Base-by-base conservation (phyloP, 805 yeast genomes). In the Lachancea dasiensis region DNA sequence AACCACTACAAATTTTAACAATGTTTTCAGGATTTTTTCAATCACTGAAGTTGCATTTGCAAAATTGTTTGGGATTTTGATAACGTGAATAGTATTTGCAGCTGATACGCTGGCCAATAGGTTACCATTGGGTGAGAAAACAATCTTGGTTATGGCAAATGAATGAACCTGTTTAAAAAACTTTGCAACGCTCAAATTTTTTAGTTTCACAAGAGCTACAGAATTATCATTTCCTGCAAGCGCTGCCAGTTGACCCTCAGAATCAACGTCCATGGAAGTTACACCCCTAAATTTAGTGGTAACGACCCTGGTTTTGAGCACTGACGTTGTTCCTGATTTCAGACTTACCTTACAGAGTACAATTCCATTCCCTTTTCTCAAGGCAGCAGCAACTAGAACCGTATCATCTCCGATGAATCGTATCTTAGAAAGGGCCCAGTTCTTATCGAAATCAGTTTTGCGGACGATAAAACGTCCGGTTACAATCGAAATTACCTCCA, bases 101-200 rank as follows among this genome's bases (percentile, higher is more conserved):
- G 89, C 94, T 23, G 90, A 80, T 0, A 77, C 80, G 16, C 86
- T 73, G 3, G 86, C 90, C 34, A 86, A 61, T 39, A 69, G 69
- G 35, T 72, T 62, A 6, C 89, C 86, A 53, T 76, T 69, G 10
- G 83, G 80, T 4, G 86, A 79, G 43, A 86, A 79, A 2, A 75
- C 65, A 7, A 85, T 75, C 30, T 73, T 70, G 0, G 96, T 86
- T 36, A 86, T 78, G 18, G 94, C 86, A 57, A 84, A 84, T 6
- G 71, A 65, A 56, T 87, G 96, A 38, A 83, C 77, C 43, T 81
- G 73, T 29, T 71, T 70, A 39, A 77, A 64, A 5, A 68, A 62
- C 40, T 71, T 75, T 18, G 76, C 49, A 9, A 70, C 58, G 29
- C 70, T 67, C 42, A 87, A 71, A 44, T 70, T 75, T 2, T 68